phyloP scores from a whole-genome alignment of 345 rosid species.

The Raphanus raphanistrum region DNA sequence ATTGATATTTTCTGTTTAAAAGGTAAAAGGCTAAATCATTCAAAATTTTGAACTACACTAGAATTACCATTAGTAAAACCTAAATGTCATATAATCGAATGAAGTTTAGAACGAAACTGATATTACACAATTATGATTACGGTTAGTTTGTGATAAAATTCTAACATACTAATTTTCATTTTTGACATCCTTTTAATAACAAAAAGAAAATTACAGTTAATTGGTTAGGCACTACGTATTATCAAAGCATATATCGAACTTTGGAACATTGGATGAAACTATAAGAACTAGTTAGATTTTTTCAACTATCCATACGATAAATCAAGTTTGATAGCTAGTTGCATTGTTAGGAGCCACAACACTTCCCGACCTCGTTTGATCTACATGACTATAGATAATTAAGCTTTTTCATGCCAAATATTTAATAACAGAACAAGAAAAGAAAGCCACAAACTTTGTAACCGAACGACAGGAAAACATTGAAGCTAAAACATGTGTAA shows the following conservation, averaged over 20 bases:
- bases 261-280: neutral
- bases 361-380: too few relatives aligned
- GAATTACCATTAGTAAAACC: neutral
- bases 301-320: too few relatives aligned
- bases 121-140: neutral
- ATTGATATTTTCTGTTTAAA: neutral
- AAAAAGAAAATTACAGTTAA: neutral
- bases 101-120: neutral
- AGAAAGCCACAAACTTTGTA: neutral
- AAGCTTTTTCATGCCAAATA: too few relatives aligned
- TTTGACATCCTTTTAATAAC: neutral
- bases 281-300: neutral
- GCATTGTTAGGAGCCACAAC: too few relatives aligned
- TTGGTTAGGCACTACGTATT: neutral
- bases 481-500: neutral
- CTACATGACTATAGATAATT: too few relatives aligned
- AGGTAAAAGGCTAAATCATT: neutral
- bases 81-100: neutral
- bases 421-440: neutral
- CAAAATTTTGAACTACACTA: neutral
- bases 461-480: conserved; percentile 10
- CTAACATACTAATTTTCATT: neutral
- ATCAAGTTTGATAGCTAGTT: too few relatives aligned
- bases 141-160: neutral
- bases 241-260: neutral